Percentiles rank a stretch among this genome's conserved stretches.
Conservation (phyloP, 495 filamentous ascomycete genomes). For the Delitschia confertaspora region DNA sequence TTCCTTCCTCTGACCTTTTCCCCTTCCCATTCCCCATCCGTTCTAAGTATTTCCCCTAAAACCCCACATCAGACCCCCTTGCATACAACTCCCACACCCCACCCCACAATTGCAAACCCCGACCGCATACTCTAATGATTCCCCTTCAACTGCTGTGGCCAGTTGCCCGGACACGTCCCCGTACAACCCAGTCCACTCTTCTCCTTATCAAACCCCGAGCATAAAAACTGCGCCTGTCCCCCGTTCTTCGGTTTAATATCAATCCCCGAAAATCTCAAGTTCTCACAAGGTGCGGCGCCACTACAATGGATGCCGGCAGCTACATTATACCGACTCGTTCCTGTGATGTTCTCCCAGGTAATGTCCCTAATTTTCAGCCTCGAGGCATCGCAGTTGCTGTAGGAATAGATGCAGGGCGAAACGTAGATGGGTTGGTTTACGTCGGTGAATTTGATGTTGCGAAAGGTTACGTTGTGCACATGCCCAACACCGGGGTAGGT, state of each 20-base stretch:
- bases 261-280: slow-evolving; percentile 43
- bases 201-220: slow-evolving; percentile 41
- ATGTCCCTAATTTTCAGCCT: slow-evolving; percentile 42
- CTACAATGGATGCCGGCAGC: slow-evolving; percentile 48
- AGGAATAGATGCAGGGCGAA: slow-evolving; percentile 49
- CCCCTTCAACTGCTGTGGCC: slow-evolving; percentile 41
- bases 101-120: too few relatives aligned
- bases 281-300: slow-evolving; percentile 40
- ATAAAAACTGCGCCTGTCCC: slow-evolving; percentile 39
- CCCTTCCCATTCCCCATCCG: too few relatives aligned
- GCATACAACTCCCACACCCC: too few relatives aligned
- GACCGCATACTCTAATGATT: slow-evolving; percentile 27
- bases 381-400: slow-evolving; percentile 41
- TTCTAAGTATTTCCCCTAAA: too few relatives aligned
- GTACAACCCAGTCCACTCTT: slow-evolving; percentile 30
- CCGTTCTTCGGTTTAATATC: slow-evolving; percentile 40
- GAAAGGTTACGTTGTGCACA: slow-evolving; percentile 32
- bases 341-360: slow-evolving; percentile 49
- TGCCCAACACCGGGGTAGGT: slow-evolving; percentile 37
- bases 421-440: slow-evolving; percentile 53
- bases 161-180: slow-evolving; percentile 38
- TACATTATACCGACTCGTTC: slow-evolving; percentile 47
- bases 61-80: too few relatives aligned
- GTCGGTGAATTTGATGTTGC: slow-evolving; percentile 47
- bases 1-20: too few relatives aligned